A percentile compares a stretch with the other conserved stretches of the same genome.
phyloP scores from a whole-genome alignment of 1,284 basidiomycete genomes.

The Tausonia pullulans region DNA sequence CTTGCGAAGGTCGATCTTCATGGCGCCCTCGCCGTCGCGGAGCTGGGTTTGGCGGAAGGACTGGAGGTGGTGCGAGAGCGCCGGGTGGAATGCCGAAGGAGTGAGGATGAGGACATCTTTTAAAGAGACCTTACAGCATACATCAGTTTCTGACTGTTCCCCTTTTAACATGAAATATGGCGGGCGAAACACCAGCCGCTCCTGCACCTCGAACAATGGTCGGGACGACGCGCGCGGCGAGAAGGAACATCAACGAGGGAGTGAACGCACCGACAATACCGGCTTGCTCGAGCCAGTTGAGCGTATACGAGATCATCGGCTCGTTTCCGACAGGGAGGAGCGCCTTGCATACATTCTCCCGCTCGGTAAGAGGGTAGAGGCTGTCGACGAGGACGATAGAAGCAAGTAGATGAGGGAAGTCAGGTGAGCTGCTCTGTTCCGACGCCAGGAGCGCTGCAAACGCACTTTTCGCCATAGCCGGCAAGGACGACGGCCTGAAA shows the following conservation, averaged over 20 bases:
- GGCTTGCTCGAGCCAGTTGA: slow-evolving; percentile 76
- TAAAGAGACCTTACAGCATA: too few species aligned
- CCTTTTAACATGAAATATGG: too few species aligned
- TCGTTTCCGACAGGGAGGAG: slow-evolving; percentile 76
- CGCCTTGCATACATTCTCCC: slow-evolving; percentile 64
- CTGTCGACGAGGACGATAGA: slow-evolving; percentile 19
- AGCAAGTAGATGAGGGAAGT: not conserved
- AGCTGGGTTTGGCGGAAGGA: slow-evolving; percentile 12
- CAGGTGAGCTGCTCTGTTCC: not conserved
- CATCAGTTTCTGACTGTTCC: too few species aligned
- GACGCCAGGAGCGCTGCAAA: slow-evolving; percentile 23
- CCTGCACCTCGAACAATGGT: too few species aligned
- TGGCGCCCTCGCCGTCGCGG: not conserved
- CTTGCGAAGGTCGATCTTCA: slow-evolving; percentile 13
- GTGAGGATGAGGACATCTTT: slow-evolving; percentile 17
- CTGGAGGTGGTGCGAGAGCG: slow-evolving; percentile 16
- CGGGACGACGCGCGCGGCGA: too few species aligned
- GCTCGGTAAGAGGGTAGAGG: slow-evolving; percentile 21
- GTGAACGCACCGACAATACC: slow-evolving; percentile 59
- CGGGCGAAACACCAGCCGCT: too few species aligned
- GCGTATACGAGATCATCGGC: slow-evolving; percentile 71
- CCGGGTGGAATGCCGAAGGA: slow-evolving; percentile 8
- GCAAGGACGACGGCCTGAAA: slow-evolving; percentile 75
- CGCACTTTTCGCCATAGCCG: slow-evolving; percentile 76
- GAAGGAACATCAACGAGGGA: not conserved